Conservation (phyloP, 495 filamentous ascomycete genomes). For the Jackrogersella multiformis region DNA sequence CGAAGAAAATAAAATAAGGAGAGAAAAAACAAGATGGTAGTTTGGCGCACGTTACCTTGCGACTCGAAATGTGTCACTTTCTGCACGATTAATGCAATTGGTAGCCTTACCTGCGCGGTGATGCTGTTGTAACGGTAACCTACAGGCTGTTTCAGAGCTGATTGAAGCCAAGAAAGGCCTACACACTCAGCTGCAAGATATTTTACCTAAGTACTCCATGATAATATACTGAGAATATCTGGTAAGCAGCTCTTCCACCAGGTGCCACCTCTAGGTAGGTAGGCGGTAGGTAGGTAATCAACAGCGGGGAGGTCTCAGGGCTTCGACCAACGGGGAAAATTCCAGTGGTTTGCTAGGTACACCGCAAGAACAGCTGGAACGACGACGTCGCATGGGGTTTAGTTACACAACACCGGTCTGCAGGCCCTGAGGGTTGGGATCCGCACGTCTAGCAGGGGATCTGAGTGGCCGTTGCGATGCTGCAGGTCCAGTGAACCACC, state of each 20-base stretch:
- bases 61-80: not conserved
- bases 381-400: conserved; percentile 21
- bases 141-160: conserved; percentile 20
- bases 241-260: no score
- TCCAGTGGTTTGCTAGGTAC: conserved; percentile 39
- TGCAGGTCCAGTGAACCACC: conserved; percentile 33
- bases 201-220: no score
- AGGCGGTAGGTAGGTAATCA: no score
- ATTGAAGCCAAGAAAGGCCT: conserved; percentile 10
- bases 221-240: no score
- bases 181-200: no score
- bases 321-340: conserved; percentile 30
- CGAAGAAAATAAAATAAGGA: not conserved
- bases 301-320: not conserved
- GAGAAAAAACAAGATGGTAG: not conserved
- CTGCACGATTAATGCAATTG: conserved; percentile 11
- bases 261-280: no score
- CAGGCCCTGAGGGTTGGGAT: conserved; percentile 28
- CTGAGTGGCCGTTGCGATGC: conserved; percentile 35
- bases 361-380: conserved; percentile 44
- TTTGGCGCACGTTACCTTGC: not conserved
- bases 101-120: conserved; percentile 9
- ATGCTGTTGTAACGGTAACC: conserved; percentile 23
- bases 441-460: conserved; percentile 18
- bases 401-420: conserved; percentile 32